A percentile compares a stretch with the other conserved stretches of the same genome.
phyloP scores from a whole-genome alignment of 1,284 basidiomycete species.

The Irpex rosettiformis region DNA sequence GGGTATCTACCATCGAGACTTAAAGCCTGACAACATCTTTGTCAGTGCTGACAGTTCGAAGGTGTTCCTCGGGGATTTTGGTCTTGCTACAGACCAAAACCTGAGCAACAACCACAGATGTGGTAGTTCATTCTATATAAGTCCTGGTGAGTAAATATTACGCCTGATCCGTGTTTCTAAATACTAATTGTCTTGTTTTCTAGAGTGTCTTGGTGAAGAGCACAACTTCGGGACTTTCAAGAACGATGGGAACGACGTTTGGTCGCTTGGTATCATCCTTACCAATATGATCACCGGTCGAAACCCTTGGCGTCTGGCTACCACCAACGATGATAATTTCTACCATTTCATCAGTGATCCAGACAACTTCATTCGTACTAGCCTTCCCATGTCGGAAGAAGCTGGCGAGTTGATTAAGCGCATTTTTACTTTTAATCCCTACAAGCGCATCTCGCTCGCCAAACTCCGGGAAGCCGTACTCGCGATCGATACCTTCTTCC shows the following conservation, averaged over 20 bases:
- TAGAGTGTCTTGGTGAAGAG: constrained; percentile 28
- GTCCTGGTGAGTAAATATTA: constrained; percentile 38
- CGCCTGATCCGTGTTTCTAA: too few species aligned
- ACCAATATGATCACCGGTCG: constrained; percentile 81
- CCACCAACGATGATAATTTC: constrained; percentile 68
- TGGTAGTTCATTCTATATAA: constrained; percentile 53
- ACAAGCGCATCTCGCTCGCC: constrained; percentile 54
- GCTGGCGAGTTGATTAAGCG: constrained; percentile 54
- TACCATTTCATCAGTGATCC: constrained; percentile 57
- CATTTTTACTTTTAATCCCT: constrained; percentile 54
- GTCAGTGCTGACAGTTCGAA: constrained; percentile 41
- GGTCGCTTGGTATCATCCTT: constrained; percentile 30
- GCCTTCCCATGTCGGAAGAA: constrained; percentile 66
- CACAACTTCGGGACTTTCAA: constrained; percentile 20
- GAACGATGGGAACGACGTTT: constrained; percentile 24
- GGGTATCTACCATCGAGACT: constrained; percentile 65
- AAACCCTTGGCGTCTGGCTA: constrained; percentile 86
- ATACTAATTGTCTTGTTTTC: not conserved
- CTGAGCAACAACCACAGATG: constrained; percentile 46
- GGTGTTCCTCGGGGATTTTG: constrained; percentile 54
- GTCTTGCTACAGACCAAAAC: constrained; percentile 55
- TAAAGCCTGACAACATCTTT: constrained; percentile 74
- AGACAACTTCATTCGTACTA: constrained; percentile 61
- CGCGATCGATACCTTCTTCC: constrained; percentile 64
- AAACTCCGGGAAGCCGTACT: constrained; percentile 60